Evolutionary conservation across 306 rosid species (phyloP).

Genomic region (Arachis hypogaea): DNA sequence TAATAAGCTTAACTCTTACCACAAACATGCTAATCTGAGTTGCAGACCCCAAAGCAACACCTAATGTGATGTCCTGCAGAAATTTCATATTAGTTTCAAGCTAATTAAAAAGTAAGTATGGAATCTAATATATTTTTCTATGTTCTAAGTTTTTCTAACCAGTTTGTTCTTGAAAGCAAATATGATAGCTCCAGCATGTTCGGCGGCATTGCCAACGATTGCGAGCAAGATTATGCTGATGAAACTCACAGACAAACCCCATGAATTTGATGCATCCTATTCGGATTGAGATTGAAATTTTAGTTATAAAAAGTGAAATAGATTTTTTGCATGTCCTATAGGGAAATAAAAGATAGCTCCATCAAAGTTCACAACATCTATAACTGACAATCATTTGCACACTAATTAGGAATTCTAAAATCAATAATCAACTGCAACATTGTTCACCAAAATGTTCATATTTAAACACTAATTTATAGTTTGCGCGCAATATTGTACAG

Average conservation of each 20-base stretch:
- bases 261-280: conserved; percentile 86
- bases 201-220: conserved; percentile 95
- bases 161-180: conserved; percentile 90
- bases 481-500: too few species aligned
- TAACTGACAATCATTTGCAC: too few species aligned
- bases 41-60: conserved; percentile 51
- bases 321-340: background rate
- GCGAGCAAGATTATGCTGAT: conserved; percentile 87
- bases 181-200: conserved; percentile 90
- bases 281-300: background rate
- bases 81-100: conserved; percentile 19
- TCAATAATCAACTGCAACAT: too few species aligned
- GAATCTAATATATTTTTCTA: conserved; percentile 9
- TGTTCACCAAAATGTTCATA: too few species aligned
- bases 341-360: background rate
- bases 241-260: conserved; percentile 90
- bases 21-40: conserved; percentile 56
- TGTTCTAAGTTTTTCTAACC: conserved; percentile 41
- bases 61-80: conserved; percentile 46
- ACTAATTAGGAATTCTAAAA: too few species aligned
- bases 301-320: background rate
- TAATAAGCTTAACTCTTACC: conserved; percentile 34
- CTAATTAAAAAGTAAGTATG: background rate
- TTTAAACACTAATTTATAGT: too few species aligned
- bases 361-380: too few species aligned